Evolutionary conservation across 345 rosid genomes (phyloP).

Genomic region (Zanthoxylum bungeanum): DNA sequence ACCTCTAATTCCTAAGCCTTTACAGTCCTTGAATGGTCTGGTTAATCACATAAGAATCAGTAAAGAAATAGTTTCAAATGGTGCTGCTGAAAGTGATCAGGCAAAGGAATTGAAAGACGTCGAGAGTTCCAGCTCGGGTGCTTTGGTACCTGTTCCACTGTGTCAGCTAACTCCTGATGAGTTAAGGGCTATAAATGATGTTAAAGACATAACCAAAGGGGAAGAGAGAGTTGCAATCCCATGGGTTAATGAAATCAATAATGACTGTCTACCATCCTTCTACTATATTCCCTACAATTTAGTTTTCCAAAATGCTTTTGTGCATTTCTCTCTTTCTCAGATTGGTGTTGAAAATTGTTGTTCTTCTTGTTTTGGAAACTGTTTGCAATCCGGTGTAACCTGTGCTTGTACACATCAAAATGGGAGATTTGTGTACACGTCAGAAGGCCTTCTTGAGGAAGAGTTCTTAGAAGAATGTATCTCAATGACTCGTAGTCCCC

Average conservation of each 20-base stretch:
- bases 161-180: conserved; percentile 44
- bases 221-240: conserved; percentile 65
- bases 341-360: conserved; percentile 59
- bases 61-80: conserved; percentile 17
- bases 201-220: conserved; percentile 62
- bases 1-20: conserved; percentile 16
- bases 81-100: conserved; percentile 22
- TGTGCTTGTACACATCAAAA: conserved; percentile 57
- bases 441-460: conserved; percentile 50
- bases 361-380: conserved; percentile 61
- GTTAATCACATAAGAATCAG: not conserved
- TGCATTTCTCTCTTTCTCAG: conserved; percentile 56
- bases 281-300: conserved; percentile 56
- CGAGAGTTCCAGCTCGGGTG: conserved; percentile 9
- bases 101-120: conserved; percentile 19
- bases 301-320: conserved; percentile 53
- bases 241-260: conserved; percentile 70
- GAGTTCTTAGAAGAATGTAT: conserved; percentile 67
- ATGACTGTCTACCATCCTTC: conserved; percentile 54
- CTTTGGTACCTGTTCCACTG: conserved; percentile 49
- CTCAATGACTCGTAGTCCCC: conserved; percentile 52
- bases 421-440: conserved; percentile 51
- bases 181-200: conserved; percentile 42
- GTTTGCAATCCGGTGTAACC: conserved; percentile 46
- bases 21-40: not conserved